These are phyloP conservation scores for Pyrus pyrifolia DNA, from an alignment of 306 rosid genomes.

Conservation along the genomic window DNA sequence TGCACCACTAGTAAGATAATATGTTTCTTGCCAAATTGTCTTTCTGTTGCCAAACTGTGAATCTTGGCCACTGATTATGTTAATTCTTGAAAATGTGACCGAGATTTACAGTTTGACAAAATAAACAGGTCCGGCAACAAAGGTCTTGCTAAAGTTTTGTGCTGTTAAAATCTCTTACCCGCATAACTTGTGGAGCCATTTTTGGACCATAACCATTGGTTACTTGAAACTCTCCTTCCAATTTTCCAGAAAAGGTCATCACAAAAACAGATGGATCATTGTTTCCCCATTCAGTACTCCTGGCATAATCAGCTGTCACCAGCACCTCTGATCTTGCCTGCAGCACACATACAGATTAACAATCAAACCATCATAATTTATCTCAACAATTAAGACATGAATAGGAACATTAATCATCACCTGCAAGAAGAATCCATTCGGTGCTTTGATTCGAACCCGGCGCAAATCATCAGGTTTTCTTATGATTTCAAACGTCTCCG, in stretches of 20 bases:
- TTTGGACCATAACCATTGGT: constrained; percentile 63
- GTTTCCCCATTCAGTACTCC: constrained; percentile 40
- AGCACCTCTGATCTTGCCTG: constrained; percentile 49
- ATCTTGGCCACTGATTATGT: background rate
- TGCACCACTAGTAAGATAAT: too few species aligned
- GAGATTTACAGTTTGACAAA: background rate
- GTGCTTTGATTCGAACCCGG: constrained; percentile 52
- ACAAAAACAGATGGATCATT: constrained; percentile 56
- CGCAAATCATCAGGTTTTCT: constrained; percentile 29
- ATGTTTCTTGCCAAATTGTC: too few species aligned
- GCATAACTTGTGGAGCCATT: constrained; percentile 48
- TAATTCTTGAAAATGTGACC: background rate
- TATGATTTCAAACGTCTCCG: constrained; percentile 35
- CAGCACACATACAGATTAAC: background rate
- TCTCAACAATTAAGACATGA: background rate
- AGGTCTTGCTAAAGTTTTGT: background rate
- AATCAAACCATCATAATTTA: background rate
- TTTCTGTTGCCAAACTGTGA: background rate
- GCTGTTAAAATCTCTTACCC: constrained; percentile 18
- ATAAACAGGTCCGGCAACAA: background rate
- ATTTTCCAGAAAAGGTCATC: constrained; percentile 6
- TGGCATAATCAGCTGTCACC: constrained; percentile 50
- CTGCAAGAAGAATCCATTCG: constrained; percentile 63
- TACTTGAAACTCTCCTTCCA: constrained; percentile 63
- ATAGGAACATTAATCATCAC: constrained; percentile 10